Evolutionary conservation across 75 land plant genomes (phyloP).

Genomic region (Azolla pinnata): DNA sequence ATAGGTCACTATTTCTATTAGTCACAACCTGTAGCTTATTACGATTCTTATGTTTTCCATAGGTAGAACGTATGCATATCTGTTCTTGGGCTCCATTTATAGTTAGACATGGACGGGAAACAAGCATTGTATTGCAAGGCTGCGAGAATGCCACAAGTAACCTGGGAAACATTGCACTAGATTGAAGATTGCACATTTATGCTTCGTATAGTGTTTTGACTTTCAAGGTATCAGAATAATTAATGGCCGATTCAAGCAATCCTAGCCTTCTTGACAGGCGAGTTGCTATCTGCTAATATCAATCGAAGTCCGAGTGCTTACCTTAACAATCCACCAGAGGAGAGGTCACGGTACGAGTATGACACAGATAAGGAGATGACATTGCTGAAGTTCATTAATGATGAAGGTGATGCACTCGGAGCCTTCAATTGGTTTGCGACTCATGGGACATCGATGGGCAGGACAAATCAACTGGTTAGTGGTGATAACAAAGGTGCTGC

Average conservation of each 20-base stretch:
- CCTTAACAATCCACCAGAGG: conserved; percentile 55
- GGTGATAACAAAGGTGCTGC: conserved; percentile 90
- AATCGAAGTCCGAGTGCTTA: conserved; percentile 88
- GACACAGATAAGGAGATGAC: conserved; percentile 59
- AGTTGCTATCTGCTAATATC: conserved; percentile 51
- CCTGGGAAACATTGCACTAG: no score
- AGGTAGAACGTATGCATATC: no score
- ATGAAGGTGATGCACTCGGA: conserved; percentile 38
- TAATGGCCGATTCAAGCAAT: no score
- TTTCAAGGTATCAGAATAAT: no score
- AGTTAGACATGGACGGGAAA: no score
- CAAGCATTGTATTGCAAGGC: no score
- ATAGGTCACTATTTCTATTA: no score
- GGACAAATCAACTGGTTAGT: conserved; percentile 50
- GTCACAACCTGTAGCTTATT: no score
- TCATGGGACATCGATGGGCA: conserved; percentile 77
- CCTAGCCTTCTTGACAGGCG: conserved; percentile 59
- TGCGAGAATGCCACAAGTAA: no score
- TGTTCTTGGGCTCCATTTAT: no score
- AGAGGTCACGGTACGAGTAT: conserved; percentile 34
- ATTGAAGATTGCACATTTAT: not conserved
- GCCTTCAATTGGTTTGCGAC: conserved; percentile 67
- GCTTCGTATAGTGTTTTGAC: not conserved
- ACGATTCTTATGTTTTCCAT: no score
- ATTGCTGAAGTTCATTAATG: conserved; percentile 57